Base-by-base conservation (phyloP, 2,329 filamentous ascomycete genomes). In the Alternaria gaisen region DNA sequence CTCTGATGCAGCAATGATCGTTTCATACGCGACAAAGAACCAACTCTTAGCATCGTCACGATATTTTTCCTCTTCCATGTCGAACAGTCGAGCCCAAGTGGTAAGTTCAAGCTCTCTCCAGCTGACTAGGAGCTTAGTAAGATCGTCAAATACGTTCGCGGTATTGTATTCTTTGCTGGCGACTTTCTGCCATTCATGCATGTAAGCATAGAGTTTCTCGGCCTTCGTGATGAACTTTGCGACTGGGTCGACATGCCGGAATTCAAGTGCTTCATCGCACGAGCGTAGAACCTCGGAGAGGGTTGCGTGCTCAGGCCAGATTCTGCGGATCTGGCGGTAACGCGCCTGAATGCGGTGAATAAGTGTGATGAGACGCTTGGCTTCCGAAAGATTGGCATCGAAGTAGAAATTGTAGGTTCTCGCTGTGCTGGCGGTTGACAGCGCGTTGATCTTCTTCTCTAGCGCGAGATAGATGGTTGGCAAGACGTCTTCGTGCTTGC, bases 21-120 rank as follows among this genome's bases (percentile, higher is more conserved):
- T 92, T 78, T 98, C 93, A 72, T 97, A 99, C 1, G 94, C 93
- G 61, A 98, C 86, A 71, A 97, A 99, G 90, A 94, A 99, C 95
- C 95, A 99, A 16, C 91, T 90, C 70, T 89, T 90, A 3, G 94
- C 93, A 72, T 93, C 90, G 50, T 92, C 86, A 22, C 89, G 83
- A 69, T 90, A 93, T 70, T 91, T 93, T 54, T 87, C 84, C 38
- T 88, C 85, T 77, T 99, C 95, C 76, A 91, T 88, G 68, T 97
- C 92, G 61, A 99, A 90, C 3, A 99, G 80, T 42, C 90, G 91
- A 36, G 91, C 89, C 95, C 95, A 99, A 0, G 94, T 97, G 0
- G 91, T 91, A 26, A 99, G 83, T 74, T 99, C 95, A 32, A 99
- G 83, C 60, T 94, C 90, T 63, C 95, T 87, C 96, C 96, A 99